Conservation (phyloP, 108 stramenopile species). For the Stephanodiscus triporus region DNA sequence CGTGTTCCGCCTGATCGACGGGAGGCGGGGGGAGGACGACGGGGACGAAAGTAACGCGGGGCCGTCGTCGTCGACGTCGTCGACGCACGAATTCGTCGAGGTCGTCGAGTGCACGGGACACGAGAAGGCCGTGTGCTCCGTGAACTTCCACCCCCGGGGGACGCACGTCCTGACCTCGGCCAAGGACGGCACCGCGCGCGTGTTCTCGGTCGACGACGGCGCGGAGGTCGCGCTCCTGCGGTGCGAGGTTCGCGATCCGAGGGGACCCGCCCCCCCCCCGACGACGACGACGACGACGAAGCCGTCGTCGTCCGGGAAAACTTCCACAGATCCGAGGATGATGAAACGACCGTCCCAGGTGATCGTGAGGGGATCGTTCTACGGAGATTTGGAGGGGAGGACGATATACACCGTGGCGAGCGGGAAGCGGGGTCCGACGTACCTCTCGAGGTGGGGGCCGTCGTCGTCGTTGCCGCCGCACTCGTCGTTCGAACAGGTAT, state of each 20-base stretch:
- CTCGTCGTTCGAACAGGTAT: conserved; percentile 41
- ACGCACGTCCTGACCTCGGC: conserved; percentile 57
- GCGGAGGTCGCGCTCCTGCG: conserved; percentile 24
- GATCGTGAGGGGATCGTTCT: conserved; percentile 81
- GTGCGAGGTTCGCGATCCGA: conserved; percentile 59
- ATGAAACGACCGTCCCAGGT: conserved; percentile 65
- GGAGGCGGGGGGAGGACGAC: not conserved
- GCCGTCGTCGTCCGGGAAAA: not conserved
- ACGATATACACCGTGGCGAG: conserved; percentile 73
- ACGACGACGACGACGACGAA: not conserved
- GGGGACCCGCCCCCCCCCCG: conserved; percentile 48
- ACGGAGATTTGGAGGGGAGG: conserved; percentile 81
- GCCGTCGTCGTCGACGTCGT: conserved; percentile 23
- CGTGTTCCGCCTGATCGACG: conserved; percentile 48
- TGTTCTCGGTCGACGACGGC: conserved; percentile 53
- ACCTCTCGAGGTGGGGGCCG: conserved; percentile 63
- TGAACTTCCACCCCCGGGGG: conserved; percentile 61
- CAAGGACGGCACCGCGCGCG: conserved; percentile 85
- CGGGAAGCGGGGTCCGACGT: conserved; percentile 70
- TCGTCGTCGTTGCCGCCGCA: conserved; percentile 16
- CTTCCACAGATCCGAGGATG: conserved; percentile 46
- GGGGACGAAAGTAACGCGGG: not conserved
- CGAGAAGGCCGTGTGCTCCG: conserved; percentile 71
- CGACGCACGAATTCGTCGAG: conserved; percentile 31
- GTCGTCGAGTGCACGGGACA: conserved; percentile 59